Evolutionary conservation across 1,139 yeast species (phyloP), one percentile per base, ranked within the genome.

Genomic region (Sugiyamaella pinicola): DNA sequence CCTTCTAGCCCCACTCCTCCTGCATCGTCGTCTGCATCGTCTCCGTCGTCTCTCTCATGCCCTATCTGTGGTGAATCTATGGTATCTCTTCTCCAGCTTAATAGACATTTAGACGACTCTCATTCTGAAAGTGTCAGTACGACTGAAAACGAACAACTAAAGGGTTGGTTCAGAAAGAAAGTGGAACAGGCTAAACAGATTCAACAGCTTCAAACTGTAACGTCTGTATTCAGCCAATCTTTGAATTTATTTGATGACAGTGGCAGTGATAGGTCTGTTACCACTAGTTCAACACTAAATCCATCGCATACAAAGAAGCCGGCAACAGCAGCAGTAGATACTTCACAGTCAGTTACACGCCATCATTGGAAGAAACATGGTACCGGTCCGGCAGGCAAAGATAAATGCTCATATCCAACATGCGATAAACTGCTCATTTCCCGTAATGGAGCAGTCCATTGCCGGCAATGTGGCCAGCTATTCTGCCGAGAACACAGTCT

Each of bases 1-100:
- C n/a, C 35, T 29, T 29, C 34, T 4, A 6, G 5, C n/a, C n/a
- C n/a, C n/a, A n/a, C n/a, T 18, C 24, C 41, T 18, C 12, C 38
- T 9, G 24, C 42, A 38, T 38, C 35, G n/a, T 7, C 35, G 18
- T 24, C 33, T 2, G 7, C 45, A 19, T 39, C 43, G 19, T 19
- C 22, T 7, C 22, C 41, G 6, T 17, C 33, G 8, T 28, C 45
- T 28, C 45, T 41, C 6, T 55, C 74, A 39, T 88, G 96, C 63
- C 96, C 96, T 0, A 84, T 87, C 2, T 88, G 96, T 65, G 68
- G 73, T 19, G 87, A 82, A 57, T 57, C 71, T 1, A 83, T 85
- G 85, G 69, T 80, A 6, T 76, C 80, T 10, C 69, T 87, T 43
- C 59, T 66, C 17, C 85, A 82, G 57, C 72, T 88, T 56, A 87